These are phyloP conservation scores for Phytopythium montanum DNA, from an alignment of 352 stramenopile species.

Conservation along the genomic window DNA sequence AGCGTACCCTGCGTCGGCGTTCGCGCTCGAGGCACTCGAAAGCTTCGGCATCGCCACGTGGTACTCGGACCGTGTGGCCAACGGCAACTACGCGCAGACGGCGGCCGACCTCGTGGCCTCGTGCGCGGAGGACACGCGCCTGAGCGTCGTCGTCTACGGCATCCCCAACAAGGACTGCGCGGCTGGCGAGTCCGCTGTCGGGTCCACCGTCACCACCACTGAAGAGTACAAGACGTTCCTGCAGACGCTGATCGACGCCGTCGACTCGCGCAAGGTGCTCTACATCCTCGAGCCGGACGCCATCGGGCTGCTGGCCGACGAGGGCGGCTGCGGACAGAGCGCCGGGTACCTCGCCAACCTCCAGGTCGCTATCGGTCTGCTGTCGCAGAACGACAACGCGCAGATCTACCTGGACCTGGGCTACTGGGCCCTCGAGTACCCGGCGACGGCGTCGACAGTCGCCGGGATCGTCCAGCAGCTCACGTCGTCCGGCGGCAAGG, in stretches of 20 bases:
- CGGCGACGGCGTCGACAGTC: conserved; percentile 18
- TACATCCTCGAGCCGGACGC: conserved; percentile 73
- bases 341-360: conserved; percentile 51
- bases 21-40: conserved; percentile 48
- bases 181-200: conserved; percentile 36
- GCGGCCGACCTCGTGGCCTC: conserved; percentile 26
- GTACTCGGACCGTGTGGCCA: conserved; percentile 51
- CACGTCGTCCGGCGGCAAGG: conserved; percentile 12
- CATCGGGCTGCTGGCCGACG: conserved; percentile 46
- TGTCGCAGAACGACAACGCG: conserved; percentile 61
- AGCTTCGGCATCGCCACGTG: conserved; percentile 56
- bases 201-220: conserved; percentile 31
- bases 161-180: conserved; percentile 76
- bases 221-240: conserved; percentile 50
- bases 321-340: conserved; percentile 24
- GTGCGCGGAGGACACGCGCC: conserved; percentile 33
- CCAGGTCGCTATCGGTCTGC: conserved; percentile 34
- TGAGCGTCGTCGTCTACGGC: conserved; percentile 68
- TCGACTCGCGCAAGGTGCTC: conserved; percentile 56
- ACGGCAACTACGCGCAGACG: conserved; percentile 33
- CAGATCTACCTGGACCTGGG: conserved; percentile 72
- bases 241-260: conserved; percentile 29
- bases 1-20: conserved; percentile 35
- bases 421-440: conserved; percentile 50
- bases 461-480: conserved; percentile 40